These are phyloP conservation scores for Xylaria scruposa DNA, from an alignment of 495 filamentous ascomycete genomes.

Conservation along the genomic window DNA sequence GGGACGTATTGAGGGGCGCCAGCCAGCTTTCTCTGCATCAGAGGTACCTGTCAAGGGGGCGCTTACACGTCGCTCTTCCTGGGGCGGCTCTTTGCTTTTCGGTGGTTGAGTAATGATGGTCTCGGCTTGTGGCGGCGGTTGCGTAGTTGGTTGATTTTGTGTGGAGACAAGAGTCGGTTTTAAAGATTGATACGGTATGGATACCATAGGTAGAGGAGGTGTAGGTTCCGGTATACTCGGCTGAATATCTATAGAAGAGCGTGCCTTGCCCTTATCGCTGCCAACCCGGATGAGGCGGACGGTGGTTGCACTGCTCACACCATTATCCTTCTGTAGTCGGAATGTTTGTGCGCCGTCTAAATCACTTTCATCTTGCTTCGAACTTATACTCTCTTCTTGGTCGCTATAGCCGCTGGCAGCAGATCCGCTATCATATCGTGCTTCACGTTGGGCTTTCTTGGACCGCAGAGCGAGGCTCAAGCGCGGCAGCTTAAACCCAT, in stretches of 20 bases:
- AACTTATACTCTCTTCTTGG: not conserved
- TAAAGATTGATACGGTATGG: not conserved
- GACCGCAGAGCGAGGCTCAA: conserved; percentile 26
- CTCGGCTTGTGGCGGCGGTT: not conserved
- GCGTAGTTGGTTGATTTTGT: not conserved
- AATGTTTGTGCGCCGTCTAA: conserved; percentile 31
- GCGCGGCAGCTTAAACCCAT: conserved; percentile 37
- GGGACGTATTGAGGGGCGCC: conserved; percentile 15
- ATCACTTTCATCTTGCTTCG: conserved; percentile 13
- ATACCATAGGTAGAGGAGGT: conserved; percentile 11
- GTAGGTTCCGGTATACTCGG: conserved; percentile 1
- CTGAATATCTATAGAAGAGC: not conserved
- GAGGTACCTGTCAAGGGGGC: not conserved
- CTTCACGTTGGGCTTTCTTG: conserved; percentile 32
- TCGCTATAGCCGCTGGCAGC: conserved; percentile 28
- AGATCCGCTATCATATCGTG: conserved; percentile 28
- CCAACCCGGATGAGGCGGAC: conserved; percentile 40
- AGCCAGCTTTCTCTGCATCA: conserved; percentile 1
- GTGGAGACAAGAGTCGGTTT: not conserved
- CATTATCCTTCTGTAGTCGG: conserved; percentile 36
- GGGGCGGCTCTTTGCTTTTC: not conserved
- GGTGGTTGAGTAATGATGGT: not conserved
- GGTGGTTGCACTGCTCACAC: conserved; percentile 35
- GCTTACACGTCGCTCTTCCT: conserved; percentile 4
- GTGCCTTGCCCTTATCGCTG: conserved; percentile 31